Base-by-base conservation (phyloP, 495 filamentous ascomycete genomes). In the Cercophora scortea region DNA sequence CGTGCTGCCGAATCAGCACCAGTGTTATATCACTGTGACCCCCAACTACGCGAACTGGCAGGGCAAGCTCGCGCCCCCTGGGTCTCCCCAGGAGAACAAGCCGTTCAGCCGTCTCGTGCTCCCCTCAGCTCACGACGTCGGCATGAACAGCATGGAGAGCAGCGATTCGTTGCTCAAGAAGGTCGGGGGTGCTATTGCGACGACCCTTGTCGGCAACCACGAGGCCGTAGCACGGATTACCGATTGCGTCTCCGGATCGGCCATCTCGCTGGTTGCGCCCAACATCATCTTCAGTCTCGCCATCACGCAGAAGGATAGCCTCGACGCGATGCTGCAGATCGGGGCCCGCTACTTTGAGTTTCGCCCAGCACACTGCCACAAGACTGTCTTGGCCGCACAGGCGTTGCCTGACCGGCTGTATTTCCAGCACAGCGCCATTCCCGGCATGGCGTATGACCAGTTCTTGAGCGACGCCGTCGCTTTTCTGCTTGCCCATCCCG, bases 261-360 rank as follows among this genome's bases (percentile, higher is more conserved):
- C 69, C 41, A 68, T 71, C 32, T 58, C 63, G 36, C 56, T 61
- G 12, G 68, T 72, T 45, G 70, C 73, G n/a, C 75, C 73, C 32
- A 71, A 73, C 45, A 79, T 81, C 59, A 69, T 81, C 58, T 63
- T 61, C 45, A 70, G 68, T 17, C 62, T 79, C n/a, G 70, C 77
- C 52, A 71, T 79, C 42, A 81, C 75, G 38, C 77, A 81, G 51
- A 81, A 81, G 52, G 75, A 80, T 52, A 56, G 53, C 36, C 61
- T 80, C 4, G 56, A 64, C 32, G 56, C 65, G 15, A 72, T 80
- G 52, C 67, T 81, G 38, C 52, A 49, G 36, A 67, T 80, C 39
- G 77, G 78, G 8, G 74, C 75, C 0, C 61, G 78, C 16, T 81
- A 79, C 59, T 81, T 80, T 43, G 78, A 80, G 62, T 79, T 79